Percentiles rank a stretch among this genome's conserved stretches.
phyloP scores from a whole-genome alignment of 2,329 filamentous ascomycete species.

The Onygenales sp. region DNA sequence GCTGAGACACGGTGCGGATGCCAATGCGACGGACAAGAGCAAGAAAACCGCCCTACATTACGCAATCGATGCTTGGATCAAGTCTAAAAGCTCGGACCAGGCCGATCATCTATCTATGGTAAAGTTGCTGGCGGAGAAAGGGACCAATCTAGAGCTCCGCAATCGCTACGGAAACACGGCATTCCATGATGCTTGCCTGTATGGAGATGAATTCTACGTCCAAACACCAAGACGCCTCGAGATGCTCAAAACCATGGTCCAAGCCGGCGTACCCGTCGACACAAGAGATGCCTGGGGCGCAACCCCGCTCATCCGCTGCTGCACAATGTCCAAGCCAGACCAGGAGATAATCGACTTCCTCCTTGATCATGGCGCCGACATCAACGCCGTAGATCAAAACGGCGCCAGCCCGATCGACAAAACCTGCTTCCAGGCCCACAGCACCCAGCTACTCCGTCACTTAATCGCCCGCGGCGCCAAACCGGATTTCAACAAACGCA shows the following conservation, averaged over 20 bases:
- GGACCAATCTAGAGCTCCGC: background rate
- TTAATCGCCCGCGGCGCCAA: too few relatives aligned
- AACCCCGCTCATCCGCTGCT: slow-evolving; percentile 1
- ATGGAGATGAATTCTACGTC: background rate
- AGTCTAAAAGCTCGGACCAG: background rate
- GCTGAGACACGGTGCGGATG: background rate
- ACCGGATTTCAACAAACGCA: background rate
- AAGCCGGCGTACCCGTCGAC: background rate
- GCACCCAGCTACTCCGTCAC: background rate
- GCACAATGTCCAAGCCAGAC: background rate
- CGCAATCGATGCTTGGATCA: background rate
- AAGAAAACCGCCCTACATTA: background rate
- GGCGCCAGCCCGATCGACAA: background rate
- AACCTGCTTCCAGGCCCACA: background rate
- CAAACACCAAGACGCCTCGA: background rate
- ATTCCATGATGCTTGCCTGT: slow-evolving; percentile 1
- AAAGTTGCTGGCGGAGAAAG: background rate
- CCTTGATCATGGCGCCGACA: background rate
- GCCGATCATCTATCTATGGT: background rate
- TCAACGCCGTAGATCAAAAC: background rate
- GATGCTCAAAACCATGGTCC: background rate
- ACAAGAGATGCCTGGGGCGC: background rate
- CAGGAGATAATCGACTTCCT: background rate
- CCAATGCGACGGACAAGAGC: background rate
- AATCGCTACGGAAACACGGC: background rate